Base-by-base conservation (phyloP, 1,139 yeast species). In the Yamadazyma kanchanaburiensis region DNA sequence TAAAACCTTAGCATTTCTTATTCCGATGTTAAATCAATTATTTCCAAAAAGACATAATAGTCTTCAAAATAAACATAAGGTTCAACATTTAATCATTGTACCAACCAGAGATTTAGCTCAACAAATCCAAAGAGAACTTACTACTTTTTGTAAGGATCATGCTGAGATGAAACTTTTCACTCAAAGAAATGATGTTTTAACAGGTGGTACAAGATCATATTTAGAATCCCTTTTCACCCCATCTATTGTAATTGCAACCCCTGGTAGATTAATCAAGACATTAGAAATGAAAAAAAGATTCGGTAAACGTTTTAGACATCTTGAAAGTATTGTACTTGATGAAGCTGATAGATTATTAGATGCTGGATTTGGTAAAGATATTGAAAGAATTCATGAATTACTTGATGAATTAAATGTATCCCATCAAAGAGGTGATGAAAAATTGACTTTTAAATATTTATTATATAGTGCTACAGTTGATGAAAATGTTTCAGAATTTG, bases 81-180 rank as follows among this genome's bases (percentile, higher is more conserved):
- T 76, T 2, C 64, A 69, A 36, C 74, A 89, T 15, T 70, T 89
- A 34, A 77, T 89, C 17, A 71, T 89, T 38, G 82, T 94, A 1
- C 97, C 97, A 26, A 88, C 97, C 6, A 77, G 97, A 62, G 96
- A 89, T 58, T 70, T 89, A 46, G 96, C 96, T 8, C 69, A 75
- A 46, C 97, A 89, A 58, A 87, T 86, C 44, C 75, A 78, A 41
- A 72, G 72, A 29, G 95, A 88, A 43, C 63, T 78, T 32, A 12
- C 18, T n/a, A 15, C 27, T 6, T 39, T 43, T 21, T 21, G 33
- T 26, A 42, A 37, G 22, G 45, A 37, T n/a, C 34, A 42, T 21
- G 39, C 43, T 6, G 39, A 32, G 11, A 58, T 64, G 28, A 77
- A 74, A 41, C 33, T 33, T 11, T 34, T 31, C 18, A 33, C 33